Percentiles rank a stretch among this genome's conserved stretches.
These are phyloP conservation scores for Dysphania ambrosioides DNA, from an alignment of 148 eudicot species.

Conservation along the genomic window DNA sequence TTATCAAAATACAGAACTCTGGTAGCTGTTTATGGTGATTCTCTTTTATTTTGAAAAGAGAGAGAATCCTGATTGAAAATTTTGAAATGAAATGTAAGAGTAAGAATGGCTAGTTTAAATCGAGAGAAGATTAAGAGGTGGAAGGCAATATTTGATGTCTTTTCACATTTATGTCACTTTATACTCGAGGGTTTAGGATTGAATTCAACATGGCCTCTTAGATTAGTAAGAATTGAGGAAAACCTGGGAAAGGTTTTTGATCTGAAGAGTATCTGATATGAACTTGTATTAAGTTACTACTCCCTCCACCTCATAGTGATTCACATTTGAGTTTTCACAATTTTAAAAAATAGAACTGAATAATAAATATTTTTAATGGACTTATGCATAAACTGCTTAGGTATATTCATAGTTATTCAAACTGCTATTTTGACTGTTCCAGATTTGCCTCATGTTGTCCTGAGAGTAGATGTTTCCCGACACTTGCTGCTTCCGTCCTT, in stretches of 20 bases:
- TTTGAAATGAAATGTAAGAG: neutral
- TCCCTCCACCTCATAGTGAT: neutral
- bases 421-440: too few species aligned
- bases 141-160: too few species aligned
- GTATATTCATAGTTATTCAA: too few species aligned
- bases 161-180: too few species aligned
- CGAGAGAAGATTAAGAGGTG: neutral
- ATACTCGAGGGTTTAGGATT: neutral
- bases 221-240: neutral
- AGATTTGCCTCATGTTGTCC: neutral
- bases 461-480: neutral
- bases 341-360: too few species aligned
- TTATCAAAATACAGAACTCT: neutral
- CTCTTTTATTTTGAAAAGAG: neutral
- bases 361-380: neutral
- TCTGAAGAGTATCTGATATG: too few species aligned
- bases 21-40: neutral
- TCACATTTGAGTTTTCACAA: neutral
- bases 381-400: neutral
- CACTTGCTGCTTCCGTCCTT: neutral
- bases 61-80: neutral
- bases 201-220: neutral
- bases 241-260: too few species aligned
- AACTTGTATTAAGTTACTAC: neutral
- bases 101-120: neutral